phyloP scores from a whole-genome alignment of 2,329 filamentous ascomycete genomes.

The Monilinia laxa region DNA sequence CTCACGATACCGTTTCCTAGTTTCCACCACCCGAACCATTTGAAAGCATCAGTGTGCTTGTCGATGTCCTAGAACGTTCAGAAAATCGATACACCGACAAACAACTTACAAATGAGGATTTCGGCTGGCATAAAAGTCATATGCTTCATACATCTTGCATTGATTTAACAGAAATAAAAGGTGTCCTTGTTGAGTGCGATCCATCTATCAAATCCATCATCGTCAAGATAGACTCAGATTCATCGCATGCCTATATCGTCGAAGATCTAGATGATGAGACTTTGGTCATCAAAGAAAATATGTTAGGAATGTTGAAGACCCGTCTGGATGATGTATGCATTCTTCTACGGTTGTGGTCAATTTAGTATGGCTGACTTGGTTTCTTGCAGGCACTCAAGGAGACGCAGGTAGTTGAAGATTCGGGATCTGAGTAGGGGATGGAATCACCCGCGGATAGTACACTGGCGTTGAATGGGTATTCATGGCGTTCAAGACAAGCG shows the following conservation, averaged over 20 bases:
- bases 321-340: constrained; percentile 64
- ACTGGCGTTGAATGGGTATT: neutral
- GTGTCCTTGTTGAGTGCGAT: constrained; percentile 77
- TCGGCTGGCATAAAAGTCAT: neutral
- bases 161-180: constrained; percentile 40
- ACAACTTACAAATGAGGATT: neutral
- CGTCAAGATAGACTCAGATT: constrained; percentile 68
- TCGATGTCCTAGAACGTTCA: neutral
- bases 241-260: constrained; percentile 69
- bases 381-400: constrained; percentile 36
- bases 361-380: constrained; percentile 20
- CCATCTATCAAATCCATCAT: constrained; percentile 88
- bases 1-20: neutral
- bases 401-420: constrained; percentile 34
- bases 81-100: neutral
- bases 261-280: constrained; percentile 78
- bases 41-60: neutral
- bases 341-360: constrained; percentile 20
- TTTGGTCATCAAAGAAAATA: constrained; percentile 72
- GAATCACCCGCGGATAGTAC: neutral
- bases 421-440: constrained; percentile 20
- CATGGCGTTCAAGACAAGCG: neutral
- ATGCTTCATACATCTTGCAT: neutral
- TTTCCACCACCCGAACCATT: neutral
- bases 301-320: constrained; percentile 65